Percentiles rank a stretch among this genome's conserved stretches.
These are phyloP conservation scores for Collybia sordida DNA, from an alignment of 768 basidiomycete species.

Conservation along the genomic window DNA sequence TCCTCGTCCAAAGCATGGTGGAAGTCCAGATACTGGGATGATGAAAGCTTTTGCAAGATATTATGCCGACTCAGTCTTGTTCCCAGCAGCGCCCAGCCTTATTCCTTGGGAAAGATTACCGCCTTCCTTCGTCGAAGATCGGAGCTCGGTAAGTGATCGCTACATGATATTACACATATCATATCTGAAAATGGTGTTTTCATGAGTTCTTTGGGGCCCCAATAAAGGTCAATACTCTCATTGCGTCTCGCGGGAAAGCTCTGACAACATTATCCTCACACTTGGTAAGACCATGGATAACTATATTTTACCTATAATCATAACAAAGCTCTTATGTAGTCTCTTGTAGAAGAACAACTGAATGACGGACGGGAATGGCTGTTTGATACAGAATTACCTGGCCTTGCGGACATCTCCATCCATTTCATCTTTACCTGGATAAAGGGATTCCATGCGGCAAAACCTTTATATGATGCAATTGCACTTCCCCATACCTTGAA, in stretches of 20 bases:
- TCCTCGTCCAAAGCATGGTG: constrained; percentile 41
- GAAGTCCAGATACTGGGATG: constrained; percentile 41
- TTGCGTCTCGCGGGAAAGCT: constrained; percentile 9
- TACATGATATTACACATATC: neutral
- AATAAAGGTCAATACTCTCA: constrained; percentile 31
- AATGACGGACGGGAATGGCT: constrained; percentile 57
- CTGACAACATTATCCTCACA: constrained; percentile 45
- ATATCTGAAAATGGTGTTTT: neutral
- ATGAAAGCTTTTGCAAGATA: constrained; percentile 47
- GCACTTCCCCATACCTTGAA: constrained; percentile 39
- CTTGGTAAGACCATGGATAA: constrained; percentile 31
- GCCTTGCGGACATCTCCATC: constrained; percentile 51
- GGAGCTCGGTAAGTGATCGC: constrained; percentile 36
- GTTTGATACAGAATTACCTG: constrained; percentile 51
- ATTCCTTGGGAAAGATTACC: constrained; percentile 52
- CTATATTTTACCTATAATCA: no score
- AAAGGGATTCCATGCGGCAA: constrained; percentile 30
- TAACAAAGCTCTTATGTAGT: constrained; percentile 11
- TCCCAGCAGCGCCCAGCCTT: constrained; percentile 35
- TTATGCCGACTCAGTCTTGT: constrained; percentile 45
- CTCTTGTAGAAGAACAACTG: constrained; percentile 41
- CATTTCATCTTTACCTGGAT: constrained; percentile 51
- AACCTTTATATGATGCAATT: constrained; percentile 34
- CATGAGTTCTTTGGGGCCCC: constrained; percentile 30
- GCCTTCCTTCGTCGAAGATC: constrained; percentile 45